A percentile compares a stretch with the other conserved stretches of the same genome.
Conservation (phyloP, 2,329 filamentous ascomycete species). For the Ophiostoma sp. region DNA sequence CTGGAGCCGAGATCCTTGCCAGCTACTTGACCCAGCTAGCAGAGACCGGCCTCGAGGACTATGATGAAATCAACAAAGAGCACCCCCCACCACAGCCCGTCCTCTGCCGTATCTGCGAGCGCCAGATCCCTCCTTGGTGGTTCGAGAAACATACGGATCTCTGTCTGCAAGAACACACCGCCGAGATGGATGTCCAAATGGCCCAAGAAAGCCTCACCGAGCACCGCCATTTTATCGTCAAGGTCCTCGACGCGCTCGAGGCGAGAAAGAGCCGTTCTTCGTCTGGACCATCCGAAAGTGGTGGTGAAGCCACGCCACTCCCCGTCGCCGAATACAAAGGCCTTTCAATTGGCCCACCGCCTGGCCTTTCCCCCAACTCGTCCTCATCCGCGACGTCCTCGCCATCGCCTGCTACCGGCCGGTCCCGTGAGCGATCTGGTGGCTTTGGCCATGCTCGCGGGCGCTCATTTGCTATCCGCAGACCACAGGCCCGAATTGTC, state of each 20-base stretch:
- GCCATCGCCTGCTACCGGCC: constrained; percentile 63
- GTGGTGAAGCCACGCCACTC: constrained; percentile 41
- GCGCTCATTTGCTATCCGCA: constrained; percentile 83
- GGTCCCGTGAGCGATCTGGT: constrained; percentile 63
- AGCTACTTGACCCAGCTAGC: constrained; percentile 87
- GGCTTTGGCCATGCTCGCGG: constrained; percentile 74
- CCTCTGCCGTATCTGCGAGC: constrained; percentile 93
- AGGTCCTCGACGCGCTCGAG: constrained; percentile 87
- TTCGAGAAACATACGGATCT: constrained; percentile 98
- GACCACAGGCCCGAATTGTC: constrained; percentile 87
- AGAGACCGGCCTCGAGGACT: constrained; percentile 72
- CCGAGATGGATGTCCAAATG: constrained; percentile 97
- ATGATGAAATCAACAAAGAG: constrained; percentile 65
- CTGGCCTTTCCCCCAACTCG: constrained; percentile 48
- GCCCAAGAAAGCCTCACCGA: constrained; percentile 87
- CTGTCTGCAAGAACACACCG: constrained; percentile 89
- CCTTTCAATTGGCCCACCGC: constrained; percentile 69
- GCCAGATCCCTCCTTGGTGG: constrained; percentile 98
- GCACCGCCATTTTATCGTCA: constrained; percentile 91
- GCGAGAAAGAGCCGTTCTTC: constrained; percentile 62
- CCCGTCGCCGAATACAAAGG: constrained; percentile 80
- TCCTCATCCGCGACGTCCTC: constrained; percentile 46
- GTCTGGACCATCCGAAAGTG: constrained; percentile 29
- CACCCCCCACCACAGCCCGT: constrained; percentile 78
- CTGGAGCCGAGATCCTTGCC: constrained; percentile 89